Percentiles rank a stretch among this genome's conserved stretches.
phyloP scores from a whole-genome alignment of 768 basidiomycete genomes.

The Lyophyllum decastes region DNA sequence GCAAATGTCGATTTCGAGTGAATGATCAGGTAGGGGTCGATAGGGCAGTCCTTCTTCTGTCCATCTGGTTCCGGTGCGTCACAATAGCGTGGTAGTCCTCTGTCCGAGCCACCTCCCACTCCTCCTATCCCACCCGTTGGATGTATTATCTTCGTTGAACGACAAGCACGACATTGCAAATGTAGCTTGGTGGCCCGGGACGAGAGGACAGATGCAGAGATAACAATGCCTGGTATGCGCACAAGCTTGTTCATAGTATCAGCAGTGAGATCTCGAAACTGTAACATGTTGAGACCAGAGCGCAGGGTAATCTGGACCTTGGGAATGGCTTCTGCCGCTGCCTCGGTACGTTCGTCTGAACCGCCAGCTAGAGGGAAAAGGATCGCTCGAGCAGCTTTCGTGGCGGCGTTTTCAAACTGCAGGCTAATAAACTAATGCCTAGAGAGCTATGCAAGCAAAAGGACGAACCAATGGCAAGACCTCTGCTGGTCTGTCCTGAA shows the following conservation, averaged over 20 bases:
- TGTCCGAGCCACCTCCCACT: slow-evolving; percentile 82
- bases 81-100: slow-evolving; percentile 85
- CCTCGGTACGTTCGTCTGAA: slow-evolving; percentile 42
- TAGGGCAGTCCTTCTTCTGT: slow-evolving; percentile 91
- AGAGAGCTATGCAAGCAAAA: background rate
- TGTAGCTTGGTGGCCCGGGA: slow-evolving; percentile 91
- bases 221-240: slow-evolving; percentile 96
- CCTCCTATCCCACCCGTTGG: slow-evolving; percentile 82
- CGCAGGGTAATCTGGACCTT: slow-evolving; percentile 86
- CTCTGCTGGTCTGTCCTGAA: slow-evolving; percentile 89
- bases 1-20: slow-evolving; percentile 94
- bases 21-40: slow-evolving; percentile 94
- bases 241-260: slow-evolving; percentile 95
- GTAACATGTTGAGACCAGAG: slow-evolving; percentile 90
- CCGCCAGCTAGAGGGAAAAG: slow-evolving; percentile 75
- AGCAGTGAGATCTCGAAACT: slow-evolving; percentile 92
- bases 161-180: slow-evolving; percentile 91
- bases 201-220: slow-evolving; percentile 91
- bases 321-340: slow-evolving; percentile 43
- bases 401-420: slow-evolving; percentile 91
- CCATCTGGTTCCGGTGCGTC: slow-evolving; percentile 78
- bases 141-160: slow-evolving; percentile 74
- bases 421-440: background rate
- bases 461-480: slow-evolving; percentile 78
- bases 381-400: slow-evolving; percentile 80